These are phyloP conservation scores for Kwoniella shivajii DNA, from an alignment of 1,284 basidiomycete genomes.

Conservation along the genomic window DNA sequence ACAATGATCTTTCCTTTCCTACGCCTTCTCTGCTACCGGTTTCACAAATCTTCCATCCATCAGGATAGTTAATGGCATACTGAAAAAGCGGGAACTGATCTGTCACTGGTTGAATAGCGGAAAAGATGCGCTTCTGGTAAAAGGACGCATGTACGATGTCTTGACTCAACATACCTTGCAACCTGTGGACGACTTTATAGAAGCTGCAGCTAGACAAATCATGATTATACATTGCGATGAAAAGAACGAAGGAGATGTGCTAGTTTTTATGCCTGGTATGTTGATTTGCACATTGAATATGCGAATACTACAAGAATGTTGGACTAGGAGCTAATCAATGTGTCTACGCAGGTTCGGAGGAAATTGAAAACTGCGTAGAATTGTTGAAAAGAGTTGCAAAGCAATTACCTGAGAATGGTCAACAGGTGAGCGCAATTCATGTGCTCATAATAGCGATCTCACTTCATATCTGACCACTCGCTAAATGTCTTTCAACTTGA, in stretches of 20 bases:
- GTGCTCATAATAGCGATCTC: constrained; percentile 3
- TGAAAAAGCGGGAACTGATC: neutral
- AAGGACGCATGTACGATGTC: constrained; percentile 92
- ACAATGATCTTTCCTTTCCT: neutral
- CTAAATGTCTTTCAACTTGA: constrained; percentile 8
- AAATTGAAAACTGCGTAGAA: constrained; percentile 85
- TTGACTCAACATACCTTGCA: constrained; percentile 72
- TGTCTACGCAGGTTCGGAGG: constrained; percentile 75
- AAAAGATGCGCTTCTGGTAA: constrained; percentile 73
- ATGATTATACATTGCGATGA: constrained; percentile 85
- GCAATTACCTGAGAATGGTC: constrained; percentile 63
- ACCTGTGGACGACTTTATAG: constrained; percentile 81
- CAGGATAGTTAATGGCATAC: no score
- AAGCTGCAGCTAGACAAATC: constrained; percentile 84
- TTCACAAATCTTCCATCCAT: no score
- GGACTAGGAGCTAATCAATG: neutral
- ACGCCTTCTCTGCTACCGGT: no score
- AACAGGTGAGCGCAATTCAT: constrained; percentile 56
- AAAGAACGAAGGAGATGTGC: constrained; percentile 71
- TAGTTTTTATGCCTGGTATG: constrained; percentile 87
- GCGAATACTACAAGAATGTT: neutral
- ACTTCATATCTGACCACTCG: no score
- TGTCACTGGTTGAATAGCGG: constrained; percentile 16
- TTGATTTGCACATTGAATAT: constrained; percentile 2
- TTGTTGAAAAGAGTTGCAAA: constrained; percentile 68